These are phyloP conservation scores for Alternaria sp. DNA, from an alignment of 2,329 filamentous ascomycete species.

Conservation along the genomic window DNA sequence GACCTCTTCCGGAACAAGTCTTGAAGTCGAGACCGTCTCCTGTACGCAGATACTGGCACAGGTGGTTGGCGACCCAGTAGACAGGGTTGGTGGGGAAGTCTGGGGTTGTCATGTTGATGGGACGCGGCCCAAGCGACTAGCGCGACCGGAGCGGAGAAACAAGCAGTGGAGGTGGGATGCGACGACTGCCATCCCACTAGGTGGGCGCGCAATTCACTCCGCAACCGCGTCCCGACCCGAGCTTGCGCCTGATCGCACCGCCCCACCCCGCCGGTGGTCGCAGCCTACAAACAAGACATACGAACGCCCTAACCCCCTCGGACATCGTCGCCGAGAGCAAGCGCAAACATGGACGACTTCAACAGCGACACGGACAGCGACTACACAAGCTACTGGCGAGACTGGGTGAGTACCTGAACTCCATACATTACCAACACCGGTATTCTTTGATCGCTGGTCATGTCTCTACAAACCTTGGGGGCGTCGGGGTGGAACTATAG, in stretches of 20 bases:
- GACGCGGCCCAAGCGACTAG: constrained; percentile 6
- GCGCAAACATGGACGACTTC: constrained; percentile 84
- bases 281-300: constrained; percentile 7
- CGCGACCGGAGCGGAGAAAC: constrained; percentile 20
- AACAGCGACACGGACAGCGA: constrained; percentile 98
- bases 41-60: not conserved
- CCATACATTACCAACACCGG: not conserved
- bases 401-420: constrained; percentile 78
- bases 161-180: constrained; percentile 12
- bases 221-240: constrained; percentile 22
- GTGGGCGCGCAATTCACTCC: constrained; percentile 29
- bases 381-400: constrained; percentile 98
- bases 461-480: not conserved
- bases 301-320: not conserved
- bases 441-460: not conserved
- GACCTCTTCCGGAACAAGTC: not conserved
- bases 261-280: constrained; percentile 18
- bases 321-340: constrained; percentile 12
- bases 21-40: not conserved
- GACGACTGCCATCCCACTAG: constrained; percentile 22
- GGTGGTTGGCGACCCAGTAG: not conserved
- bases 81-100: constrained; percentile 4
- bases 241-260: constrained; percentile 17
- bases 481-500: not conserved
- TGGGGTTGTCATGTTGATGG: constrained; percentile 1